Conservation (phyloP, 2,329 filamentous ascomycete species). For the Arthrobotrys pseudoclavata region DNA sequence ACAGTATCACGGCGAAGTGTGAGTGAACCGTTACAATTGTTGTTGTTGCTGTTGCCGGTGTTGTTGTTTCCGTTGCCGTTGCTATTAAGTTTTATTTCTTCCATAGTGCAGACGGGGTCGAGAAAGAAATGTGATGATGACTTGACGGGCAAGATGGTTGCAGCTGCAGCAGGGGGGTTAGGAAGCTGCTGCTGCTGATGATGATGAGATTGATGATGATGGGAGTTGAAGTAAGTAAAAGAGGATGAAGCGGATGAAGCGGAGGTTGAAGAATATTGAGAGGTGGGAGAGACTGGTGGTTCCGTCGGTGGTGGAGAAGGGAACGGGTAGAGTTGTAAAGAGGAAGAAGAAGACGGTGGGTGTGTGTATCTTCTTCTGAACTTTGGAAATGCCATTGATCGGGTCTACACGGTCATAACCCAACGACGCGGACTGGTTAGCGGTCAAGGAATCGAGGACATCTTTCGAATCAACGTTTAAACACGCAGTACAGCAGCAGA, state of each 20-base stretch:
- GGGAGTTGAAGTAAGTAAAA: conserved; percentile 22
- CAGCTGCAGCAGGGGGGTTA: not conserved
- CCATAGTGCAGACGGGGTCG: conserved; percentile 44
- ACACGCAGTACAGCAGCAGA: not conserved
- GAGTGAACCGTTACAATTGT: conserved; percentile 17
- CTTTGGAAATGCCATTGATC: conserved; percentile 59
- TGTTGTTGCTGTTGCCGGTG: not conserved
- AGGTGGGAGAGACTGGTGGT: conserved; percentile 50
- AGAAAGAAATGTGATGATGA: conserved; percentile 44
- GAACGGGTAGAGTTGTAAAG: conserved; percentile 48
- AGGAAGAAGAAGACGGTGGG: conserved; percentile 52
- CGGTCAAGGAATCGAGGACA: not conserved
- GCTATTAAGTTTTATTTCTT: conserved; percentile 33
- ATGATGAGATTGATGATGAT: not conserved
- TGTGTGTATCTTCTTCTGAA: conserved; percentile 53
- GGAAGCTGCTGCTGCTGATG: conserved; percentile 2
- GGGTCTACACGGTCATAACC: conserved; percentile 22
- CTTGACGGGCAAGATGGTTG: conserved; percentile 21
- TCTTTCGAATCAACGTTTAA: not conserved
- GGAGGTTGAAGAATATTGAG: conserved; percentile 35
- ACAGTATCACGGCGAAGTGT: conserved; percentile 11
- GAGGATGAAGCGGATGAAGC: conserved; percentile 31
- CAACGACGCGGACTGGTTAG: not conserved
- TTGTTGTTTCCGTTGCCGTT: not conserved
- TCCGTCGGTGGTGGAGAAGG: conserved; percentile 55